Evolutionary conservation across 2,329 filamentous ascomycete species (phyloP).

Genomic region (Colletotrichum falcatum): DNA sequence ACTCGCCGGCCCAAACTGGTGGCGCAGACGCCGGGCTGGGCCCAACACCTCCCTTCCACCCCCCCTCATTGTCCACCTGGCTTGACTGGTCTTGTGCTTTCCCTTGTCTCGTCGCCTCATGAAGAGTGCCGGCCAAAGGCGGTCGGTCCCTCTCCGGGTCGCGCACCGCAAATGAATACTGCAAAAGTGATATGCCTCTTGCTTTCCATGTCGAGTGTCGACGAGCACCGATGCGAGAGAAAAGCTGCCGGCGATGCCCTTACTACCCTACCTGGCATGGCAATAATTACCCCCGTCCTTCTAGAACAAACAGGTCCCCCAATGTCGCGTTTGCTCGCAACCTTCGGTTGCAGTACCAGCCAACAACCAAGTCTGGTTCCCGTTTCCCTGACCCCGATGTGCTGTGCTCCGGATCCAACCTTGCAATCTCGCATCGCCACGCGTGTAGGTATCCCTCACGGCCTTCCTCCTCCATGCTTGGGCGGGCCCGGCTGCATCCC

Average conservation of each 20-base stretch:
- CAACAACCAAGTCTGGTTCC: background rate
- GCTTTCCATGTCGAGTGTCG: background rate
- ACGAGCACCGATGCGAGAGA: background rate
- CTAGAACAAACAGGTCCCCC: background rate
- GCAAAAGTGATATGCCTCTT: background rate
- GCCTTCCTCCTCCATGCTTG: background rate
- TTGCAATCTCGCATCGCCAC: conserved; percentile 19
- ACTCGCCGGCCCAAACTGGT: background rate
- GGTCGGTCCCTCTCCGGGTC: too few relatives aligned
- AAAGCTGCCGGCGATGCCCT: background rate
- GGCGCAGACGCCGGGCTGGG: background rate
- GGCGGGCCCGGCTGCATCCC: background rate
- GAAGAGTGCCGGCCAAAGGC: too few relatives aligned
- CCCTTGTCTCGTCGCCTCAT: background rate
- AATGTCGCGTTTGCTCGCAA: background rate
- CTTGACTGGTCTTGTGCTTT: too few relatives aligned
- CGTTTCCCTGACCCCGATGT: background rate
- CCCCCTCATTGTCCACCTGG: too few relatives aligned
- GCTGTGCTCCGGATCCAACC: conserved; percentile 13
- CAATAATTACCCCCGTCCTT: too few relatives aligned
- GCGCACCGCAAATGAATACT: too few relatives aligned
- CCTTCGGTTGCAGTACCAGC: background rate
- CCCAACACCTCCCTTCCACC: background rate
- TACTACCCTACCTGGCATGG: background rate
- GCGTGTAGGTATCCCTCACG: background rate